phyloP scores from a whole-genome alignment of 148 eudicot species.

The Oxyria digyna region DNA sequence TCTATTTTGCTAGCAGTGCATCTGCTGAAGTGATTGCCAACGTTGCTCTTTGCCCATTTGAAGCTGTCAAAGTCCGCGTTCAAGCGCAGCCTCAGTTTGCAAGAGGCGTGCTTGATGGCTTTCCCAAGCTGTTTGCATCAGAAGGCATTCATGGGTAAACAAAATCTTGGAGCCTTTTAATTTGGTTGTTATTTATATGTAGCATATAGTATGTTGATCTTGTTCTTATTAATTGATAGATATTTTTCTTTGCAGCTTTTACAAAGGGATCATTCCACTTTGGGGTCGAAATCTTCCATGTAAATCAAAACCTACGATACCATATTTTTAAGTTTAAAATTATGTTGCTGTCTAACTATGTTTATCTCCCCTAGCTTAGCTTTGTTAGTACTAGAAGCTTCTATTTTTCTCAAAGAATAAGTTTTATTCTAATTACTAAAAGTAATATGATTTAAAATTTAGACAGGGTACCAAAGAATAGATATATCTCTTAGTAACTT shows the following conservation, averaged over 20 bases:
- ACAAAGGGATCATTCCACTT: slow-evolving; percentile 55
- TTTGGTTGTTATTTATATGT: too few relatives aligned
- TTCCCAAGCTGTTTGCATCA: slow-evolving; percentile 44
- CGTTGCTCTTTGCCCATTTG: slow-evolving; percentile 55
- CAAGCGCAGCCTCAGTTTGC: slow-evolving; percentile 54
- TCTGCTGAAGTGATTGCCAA: slow-evolving; percentile 65
- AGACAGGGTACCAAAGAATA: not conserved
- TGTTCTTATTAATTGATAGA: not conserved
- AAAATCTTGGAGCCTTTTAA: too few relatives aligned
- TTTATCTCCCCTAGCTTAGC: too few relatives aligned
- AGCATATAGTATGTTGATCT: not conserved
- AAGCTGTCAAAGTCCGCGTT: slow-evolving; percentile 64
- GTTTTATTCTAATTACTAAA: not conserved
- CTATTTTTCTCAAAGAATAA: not conserved
- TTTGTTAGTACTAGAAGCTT: not conserved
- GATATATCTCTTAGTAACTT: not conserved
- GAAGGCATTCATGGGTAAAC: slow-evolving; percentile 48
- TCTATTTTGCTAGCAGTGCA: slow-evolving; percentile 53
- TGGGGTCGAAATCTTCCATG: slow-evolving; percentile 75
- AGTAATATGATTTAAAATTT: not conserved
- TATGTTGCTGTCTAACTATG: not conserved
- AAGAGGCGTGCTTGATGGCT: slow-evolving; percentile 55
- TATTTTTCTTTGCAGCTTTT: slow-evolving; percentile 30
- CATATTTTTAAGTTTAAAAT: not conserved
- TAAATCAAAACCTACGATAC: slow-evolving; percentile 14